Conservation (phyloP, 2,329 filamentous ascomycete species). For the Aspergillus bombycis region DNA sequence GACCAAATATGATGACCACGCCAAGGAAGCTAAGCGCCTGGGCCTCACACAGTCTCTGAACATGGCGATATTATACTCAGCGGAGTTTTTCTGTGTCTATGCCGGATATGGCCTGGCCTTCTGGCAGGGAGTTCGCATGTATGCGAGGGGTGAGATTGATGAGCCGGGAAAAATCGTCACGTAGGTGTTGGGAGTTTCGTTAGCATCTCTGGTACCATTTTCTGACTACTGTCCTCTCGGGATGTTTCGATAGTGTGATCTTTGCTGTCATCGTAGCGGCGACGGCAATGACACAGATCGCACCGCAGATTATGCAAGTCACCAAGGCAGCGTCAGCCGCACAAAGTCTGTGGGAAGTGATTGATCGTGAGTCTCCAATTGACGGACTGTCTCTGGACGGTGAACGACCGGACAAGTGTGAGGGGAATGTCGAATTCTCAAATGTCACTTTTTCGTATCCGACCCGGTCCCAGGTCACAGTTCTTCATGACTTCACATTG, state of each 20-base stretch:
- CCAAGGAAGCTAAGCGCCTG: not conserved
- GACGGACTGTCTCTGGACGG: conserved; percentile 35
- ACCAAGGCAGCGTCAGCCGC: conserved; percentile 47
- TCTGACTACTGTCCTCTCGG: not conserved
- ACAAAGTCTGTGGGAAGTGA: conserved; percentile 42
- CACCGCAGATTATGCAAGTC: conserved; percentile 43
- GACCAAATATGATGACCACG: not conserved
- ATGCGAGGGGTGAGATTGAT: conserved; percentile 29
- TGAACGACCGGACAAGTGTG: conserved; percentile 14
- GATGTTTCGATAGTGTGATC: conserved; percentile 24
- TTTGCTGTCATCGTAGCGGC: conserved; percentile 36
- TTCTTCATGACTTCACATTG: conserved; percentile 40
- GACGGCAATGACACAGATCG: conserved; percentile 35
- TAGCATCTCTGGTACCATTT: not conserved
- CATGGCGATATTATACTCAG: conserved; percentile 10
- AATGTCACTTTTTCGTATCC: conserved; percentile 75
- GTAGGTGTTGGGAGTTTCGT: conserved; percentile 7
- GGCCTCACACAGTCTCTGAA: not conserved
- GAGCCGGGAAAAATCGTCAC: conserved; percentile 31
- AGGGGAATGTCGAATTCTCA: conserved; percentile 51
- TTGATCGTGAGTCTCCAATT: conserved; percentile 41
- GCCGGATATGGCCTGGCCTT: conserved; percentile 64
- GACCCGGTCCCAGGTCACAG: conserved; percentile 38
- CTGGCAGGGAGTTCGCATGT: conserved; percentile 38
- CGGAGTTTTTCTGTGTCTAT: conserved; percentile 36